Evolutionary conservation across 768 basidiomycete genomes (phyloP), one percentile per base, ranked within the genome.

Genomic region (Mycena capillaripes): DNA sequence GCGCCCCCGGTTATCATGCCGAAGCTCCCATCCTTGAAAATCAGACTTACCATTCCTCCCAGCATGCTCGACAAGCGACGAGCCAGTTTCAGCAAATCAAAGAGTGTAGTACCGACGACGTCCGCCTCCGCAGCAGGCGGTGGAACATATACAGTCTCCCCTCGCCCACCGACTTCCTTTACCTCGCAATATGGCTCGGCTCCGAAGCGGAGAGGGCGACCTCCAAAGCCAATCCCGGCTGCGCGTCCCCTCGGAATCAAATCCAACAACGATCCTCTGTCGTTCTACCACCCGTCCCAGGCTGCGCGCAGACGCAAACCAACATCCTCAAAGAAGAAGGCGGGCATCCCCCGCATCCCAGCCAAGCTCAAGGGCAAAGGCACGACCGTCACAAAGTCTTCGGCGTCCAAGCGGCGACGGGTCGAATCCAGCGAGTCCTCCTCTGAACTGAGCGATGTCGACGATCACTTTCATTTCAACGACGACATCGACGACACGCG

Each of bases 41-140:
- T 94, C 84, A 92, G 90, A 81, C 88, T 94, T 71, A 90, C 90
- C 58, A 84, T 92, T 17, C 92, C 91, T 19, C 88, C 86, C 57
- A 86, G 82, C 72, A 84, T 91, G 75, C 85, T 89, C 71, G 86
- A 83, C 78, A 89, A 84, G 78, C 82, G 81, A 34, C 81, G 78
- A 46, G 60, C 79, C 63, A 70, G 69, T 48, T 69, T 66, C 69
- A 83, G 77, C 69, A 85, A 82, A 76, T 76, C 74, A 42, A 79
- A 76, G 77, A 78, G 65, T 68, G 64, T 60, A 75, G 75, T 69
- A 80, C 79, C 79, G 80, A 81, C 82, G 77, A 83, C 80, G 76
- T 86, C 78, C 81, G 85, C 78, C 80, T 80, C 72, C 84, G 84
- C 75, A 79, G 81, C 73, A 80, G 80, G 70, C 81, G 81, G 81